Percentiles rank a stretch among this genome's conserved stretches.
These are phyloP conservation scores for Paspalum vaginatum DNA, from an alignment of 176 grass and related monocot genomes.

Conservation along the genomic window DNA sequence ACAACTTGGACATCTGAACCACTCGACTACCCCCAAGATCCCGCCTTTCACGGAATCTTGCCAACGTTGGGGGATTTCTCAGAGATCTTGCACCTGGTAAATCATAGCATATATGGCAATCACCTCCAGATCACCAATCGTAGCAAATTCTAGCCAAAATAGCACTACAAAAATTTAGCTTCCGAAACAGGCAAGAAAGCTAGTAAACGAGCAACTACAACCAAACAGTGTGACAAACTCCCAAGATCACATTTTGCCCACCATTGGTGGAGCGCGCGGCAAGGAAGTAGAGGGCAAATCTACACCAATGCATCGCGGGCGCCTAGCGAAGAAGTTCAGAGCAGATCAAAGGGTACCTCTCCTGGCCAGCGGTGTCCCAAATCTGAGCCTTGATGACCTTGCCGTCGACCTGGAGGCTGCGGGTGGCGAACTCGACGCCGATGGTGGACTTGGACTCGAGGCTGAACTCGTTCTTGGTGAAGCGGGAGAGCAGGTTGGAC, in stretches of 20 bases:
- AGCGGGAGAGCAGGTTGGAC: conserved; percentile 92
- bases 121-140: background rate
- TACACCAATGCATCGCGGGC: background rate
- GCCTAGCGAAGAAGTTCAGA: background rate
- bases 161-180: conserved; percentile 8
- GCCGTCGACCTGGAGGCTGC: conserved; percentile 71
- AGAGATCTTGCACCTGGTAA: background rate
- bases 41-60: conserved; percentile 22
- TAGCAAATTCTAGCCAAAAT: background rate
- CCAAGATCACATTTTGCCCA: conserved; percentile 8
- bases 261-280: background rate
- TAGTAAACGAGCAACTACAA: background rate
- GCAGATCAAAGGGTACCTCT: conserved; percentile 51
- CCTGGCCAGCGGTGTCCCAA: conserved; percentile 81
- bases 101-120: background rate
- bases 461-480: conserved; percentile 98
- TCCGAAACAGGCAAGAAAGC: conserved; percentile 14
- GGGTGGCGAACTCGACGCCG: conserved; percentile 95
- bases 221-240: background rate
- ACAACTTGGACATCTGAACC: conserved; percentile 38
- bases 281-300: conserved; percentile 21
- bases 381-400: conserved; percentile 86
- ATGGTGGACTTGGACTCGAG: conserved; percentile 98
- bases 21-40: conserved; percentile 29
- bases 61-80: background rate